Base-by-base conservation (phyloP, 768 basidiomycete species). In the Lactarius quietus region DNA sequence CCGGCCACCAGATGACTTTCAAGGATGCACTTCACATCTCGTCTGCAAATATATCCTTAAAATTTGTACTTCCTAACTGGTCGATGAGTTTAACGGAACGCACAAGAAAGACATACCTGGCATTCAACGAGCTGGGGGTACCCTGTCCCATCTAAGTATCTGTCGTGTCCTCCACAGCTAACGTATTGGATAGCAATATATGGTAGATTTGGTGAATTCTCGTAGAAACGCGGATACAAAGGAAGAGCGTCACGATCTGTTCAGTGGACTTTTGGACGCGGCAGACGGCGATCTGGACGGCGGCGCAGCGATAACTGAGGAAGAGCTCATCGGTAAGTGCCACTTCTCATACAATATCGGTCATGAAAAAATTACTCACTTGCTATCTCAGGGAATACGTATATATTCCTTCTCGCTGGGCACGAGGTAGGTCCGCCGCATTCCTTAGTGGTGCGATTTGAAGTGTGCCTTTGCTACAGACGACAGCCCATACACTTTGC, bases 1-100 rank as follows among this genome's bases (percentile, higher is more conserved):
- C 76, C 1, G 80, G 81, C 8, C 83, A 86, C 69, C 63, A 73
- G 33, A 73, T 84, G 70, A 74, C 81, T 26, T 84, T 83, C 75
- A 81, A 81, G 66, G 74, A 81, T 36, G 79, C 84, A 15, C 74
- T 85, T 35, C 81, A 81, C 61, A 73, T 74, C 14, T 78, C 82
- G 14, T 76, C 82, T 9, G 73, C 70, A 8, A 74, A 79, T 56
- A 64, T 83, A 6, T 65, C 78, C 45, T 6, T 77, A 38, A 80
- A 78, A 59, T 58, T 82, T 1, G 52, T 77, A 8, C 57, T 82
- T 6, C 83, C 83, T 0, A 70, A 73, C 7, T 78, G 78, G 76
- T 75, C 74, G 4, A 74, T 80, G 68, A 74, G 73, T 20, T 53
- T 79, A 29, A 80, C 80, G 0, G 65, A 76, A 41, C 69, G 70